Evolutionary conservation across 768 basidiomycete genomes (phyloP).

Genomic region (Kwoniella mangroviensis): DNA sequence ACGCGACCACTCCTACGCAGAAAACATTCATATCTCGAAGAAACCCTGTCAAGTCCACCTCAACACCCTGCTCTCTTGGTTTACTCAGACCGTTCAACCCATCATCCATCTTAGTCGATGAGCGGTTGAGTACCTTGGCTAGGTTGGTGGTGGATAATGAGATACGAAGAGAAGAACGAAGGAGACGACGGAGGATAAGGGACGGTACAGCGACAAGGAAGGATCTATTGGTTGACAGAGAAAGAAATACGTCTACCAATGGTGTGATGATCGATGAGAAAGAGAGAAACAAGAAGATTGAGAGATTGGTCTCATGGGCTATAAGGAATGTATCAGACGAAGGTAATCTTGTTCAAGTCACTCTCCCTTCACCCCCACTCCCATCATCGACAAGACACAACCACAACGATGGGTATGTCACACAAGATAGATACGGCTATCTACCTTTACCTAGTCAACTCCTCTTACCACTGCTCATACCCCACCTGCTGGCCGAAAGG

Average conservation of each 20-base stretch:
- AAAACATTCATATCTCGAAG: not conserved
- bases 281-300: slow-evolving; percentile 15
- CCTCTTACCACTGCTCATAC: slow-evolving; percentile 37
- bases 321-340: slow-evolving; percentile 42
- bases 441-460: slow-evolving; percentile 40
- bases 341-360: slow-evolving; percentile 41
- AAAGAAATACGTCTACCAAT: not conserved
- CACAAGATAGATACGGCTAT: slow-evolving; percentile 27
- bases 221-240: slow-evolving; percentile 29
- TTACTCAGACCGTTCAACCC: slow-evolving; percentile 31
- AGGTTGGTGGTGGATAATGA: slow-evolving; percentile 37
- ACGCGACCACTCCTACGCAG: slow-evolving; percentile 7
- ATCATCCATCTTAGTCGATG: slow-evolving; percentile 24
- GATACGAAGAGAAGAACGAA: slow-evolving; percentile 33
- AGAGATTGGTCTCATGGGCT: slow-evolving; percentile 32
- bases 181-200: slow-evolving; percentile 34
- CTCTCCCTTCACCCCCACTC: not conserved
- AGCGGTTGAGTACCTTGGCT: slow-evolving; percentile 37
- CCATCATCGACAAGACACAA: not conserved
- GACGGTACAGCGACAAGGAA: slow-evolving; percentile 32
- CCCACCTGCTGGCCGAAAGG: slow-evolving; percentile 30
- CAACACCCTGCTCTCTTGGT: not conserved
- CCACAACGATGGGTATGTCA: not conserved
- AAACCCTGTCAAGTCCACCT: not conserved
- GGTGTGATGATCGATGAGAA: slow-evolving; percentile 2